Conservation (phyloP, 2,329 filamentous ascomycete genomes). For the Colletotrichum spinosum region DNA sequence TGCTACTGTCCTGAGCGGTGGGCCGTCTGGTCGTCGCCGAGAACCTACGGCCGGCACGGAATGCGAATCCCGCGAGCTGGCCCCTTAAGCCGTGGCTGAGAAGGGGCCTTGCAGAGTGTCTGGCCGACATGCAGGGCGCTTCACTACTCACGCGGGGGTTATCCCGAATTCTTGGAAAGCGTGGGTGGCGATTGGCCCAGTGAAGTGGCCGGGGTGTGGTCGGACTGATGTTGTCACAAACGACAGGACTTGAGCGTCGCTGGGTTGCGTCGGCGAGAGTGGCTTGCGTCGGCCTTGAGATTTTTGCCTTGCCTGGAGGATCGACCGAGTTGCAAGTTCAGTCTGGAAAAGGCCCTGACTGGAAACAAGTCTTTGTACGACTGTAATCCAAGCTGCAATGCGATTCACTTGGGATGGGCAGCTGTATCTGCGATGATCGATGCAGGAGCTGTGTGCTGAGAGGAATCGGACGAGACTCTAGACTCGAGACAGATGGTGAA, state of each 20-base stretch:
- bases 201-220: slow-evolving; percentile 3
- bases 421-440: too few species aligned
- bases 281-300: slow-evolving; percentile 34
- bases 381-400: too few species aligned
- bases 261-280: slow-evolving; percentile 31
- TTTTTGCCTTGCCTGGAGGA: slow-evolving; percentile 1
- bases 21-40: slow-evolving; percentile 39
- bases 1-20: slow-evolving; percentile 8
- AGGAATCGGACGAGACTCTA: slow-evolving; percentile 1
- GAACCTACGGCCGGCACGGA: slow-evolving; percentile 38
- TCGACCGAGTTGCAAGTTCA: neutral
- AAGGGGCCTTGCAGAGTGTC: slow-evolving; percentile 43
- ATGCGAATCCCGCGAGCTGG: slow-evolving; percentile 29
- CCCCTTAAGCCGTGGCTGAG: slow-evolving; percentile 37
- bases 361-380: too few species aligned
- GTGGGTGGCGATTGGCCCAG: slow-evolving; percentile 26
- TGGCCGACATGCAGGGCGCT: slow-evolving; percentile 46
- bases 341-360: too few species aligned
- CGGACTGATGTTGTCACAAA: slow-evolving; percentile 5
- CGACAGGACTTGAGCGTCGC: slow-evolving; percentile 20
- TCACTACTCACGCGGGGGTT: slow-evolving; percentile 7
- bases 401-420: too few species aligned
- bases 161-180: slow-evolving; percentile 3
- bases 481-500: neutral
- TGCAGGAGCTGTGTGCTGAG: neutral